Conservation (phyloP, 1,284 basidiomycete genomes). For the Wallemia hederae region DNA sequence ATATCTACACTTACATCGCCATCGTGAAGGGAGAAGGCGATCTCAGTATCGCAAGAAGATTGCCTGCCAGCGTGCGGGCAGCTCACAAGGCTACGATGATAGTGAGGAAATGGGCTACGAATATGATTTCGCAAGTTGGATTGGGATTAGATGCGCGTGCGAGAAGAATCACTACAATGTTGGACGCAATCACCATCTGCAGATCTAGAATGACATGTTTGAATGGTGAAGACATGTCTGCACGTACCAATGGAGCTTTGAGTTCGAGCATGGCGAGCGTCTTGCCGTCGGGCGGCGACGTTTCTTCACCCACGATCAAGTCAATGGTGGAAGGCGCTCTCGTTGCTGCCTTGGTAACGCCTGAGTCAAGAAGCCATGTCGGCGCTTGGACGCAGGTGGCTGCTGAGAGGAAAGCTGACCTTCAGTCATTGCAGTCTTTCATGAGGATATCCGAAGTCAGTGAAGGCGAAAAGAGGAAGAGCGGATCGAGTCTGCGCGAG, state of each 20-base stretch:
- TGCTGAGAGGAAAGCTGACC: background rate
- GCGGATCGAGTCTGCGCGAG: background rate
- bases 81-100: background rate
- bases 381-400: constrained; percentile 18
- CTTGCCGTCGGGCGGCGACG: background rate
- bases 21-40: background rate
- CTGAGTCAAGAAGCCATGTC: constrained; percentile 37
- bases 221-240: background rate
- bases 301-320: constrained; percentile 24
- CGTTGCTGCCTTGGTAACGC: constrained; percentile 35
- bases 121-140: background rate
- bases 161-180: background rate
- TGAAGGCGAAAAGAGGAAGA: background rate
- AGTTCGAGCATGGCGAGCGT: background rate
- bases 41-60: background rate
- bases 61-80: background rate
- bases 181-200: background rate
- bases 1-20: background rate
- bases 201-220: background rate
- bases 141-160: background rate
- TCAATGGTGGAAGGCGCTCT: constrained; percentile 46
- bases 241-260: background rate
- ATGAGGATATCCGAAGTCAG: background rate
- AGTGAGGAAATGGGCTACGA: background rate
- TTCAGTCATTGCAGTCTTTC: background rate